Evolutionary conservation across 169 alveolate species (phyloP), one percentile per base, ranked within the genome.

Genomic region (Plasmodium sp.): DNA sequence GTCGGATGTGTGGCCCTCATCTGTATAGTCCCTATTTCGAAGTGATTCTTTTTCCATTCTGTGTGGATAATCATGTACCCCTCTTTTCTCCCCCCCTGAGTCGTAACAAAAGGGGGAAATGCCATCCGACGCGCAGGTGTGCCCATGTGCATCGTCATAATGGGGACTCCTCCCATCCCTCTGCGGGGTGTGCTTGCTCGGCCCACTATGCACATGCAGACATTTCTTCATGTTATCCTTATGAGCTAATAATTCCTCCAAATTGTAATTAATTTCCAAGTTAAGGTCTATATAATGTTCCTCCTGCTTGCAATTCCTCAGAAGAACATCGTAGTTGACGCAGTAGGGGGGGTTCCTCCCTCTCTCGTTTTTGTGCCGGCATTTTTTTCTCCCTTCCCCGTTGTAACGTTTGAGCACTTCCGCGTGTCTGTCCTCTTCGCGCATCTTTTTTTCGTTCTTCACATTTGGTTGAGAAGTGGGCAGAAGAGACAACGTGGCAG

Each of bases 211-310:
- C 73, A 34, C 7, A 45, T 56, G 36, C 27, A 86, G 3, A 45
- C 93, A 75, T 18, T 48, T 86, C 36, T 75, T 86, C 3, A 86
- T 75, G 34, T 77, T 86, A 3, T 86, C 93, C 33, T 86, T 86
- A 34, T 86, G 22, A 18, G 80, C 86, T 36, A 75, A n/a, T 31
- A 86, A 77, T 86, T 86, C 93, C 45, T 86, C 93, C 48, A 86
- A 86, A 27, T 86, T 86, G 67, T 86, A 86, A 77, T 86, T 86
- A 74, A 86, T 56, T 36, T 86, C 93, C 36, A 86, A 10, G 43
- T 86, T 86, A 18, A 86, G 62, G 33, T 86, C 93, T 54, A 86
- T 33, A 18, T 86, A 86, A 9, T 77, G 79, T 75, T 86, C 41
- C 9, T 86, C 62, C n/a, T 86, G 45, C n/a, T 56, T 86, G 16